Evolutionary conservation across 2,329 filamentous ascomycete genomes (phyloP).

Genomic region (Thelonectria olida): DNA sequence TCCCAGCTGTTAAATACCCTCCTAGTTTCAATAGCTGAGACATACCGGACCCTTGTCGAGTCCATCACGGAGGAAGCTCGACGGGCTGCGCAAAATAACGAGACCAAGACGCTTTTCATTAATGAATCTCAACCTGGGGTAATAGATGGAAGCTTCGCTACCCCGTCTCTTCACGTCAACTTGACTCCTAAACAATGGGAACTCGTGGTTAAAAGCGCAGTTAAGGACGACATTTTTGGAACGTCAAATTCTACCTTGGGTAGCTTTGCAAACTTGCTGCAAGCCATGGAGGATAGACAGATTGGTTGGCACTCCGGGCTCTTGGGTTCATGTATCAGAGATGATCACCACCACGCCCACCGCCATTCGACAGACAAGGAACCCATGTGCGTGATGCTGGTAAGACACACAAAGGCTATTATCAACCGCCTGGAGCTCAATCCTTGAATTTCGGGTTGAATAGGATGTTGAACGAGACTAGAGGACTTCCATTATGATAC

Average conservation of each 20-base stretch:
- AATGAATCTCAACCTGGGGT: conserved; percentile 11
- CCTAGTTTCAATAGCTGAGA: conserved; percentile 36
- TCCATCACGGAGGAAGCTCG: conserved; percentile 33
- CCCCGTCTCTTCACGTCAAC: conserved; percentile 18
- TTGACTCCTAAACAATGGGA: conserved; percentile 32
- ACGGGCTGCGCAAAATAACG: conserved; percentile 24
- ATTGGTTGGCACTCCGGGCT: conserved; percentile 35
- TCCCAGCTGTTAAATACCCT: conserved; percentile 37
- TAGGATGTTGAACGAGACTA: too few species aligned
- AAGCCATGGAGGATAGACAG: conserved; percentile 39
- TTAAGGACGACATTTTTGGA: conserved; percentile 34
- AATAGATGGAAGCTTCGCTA: neutral
- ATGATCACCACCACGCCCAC: conserved; percentile 13
- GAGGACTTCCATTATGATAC: too few species aligned
- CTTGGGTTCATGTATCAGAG: neutral
- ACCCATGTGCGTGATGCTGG: conserved; percentile 34
- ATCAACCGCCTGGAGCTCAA: conserved; percentile 18
- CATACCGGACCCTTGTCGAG: conserved; percentile 33
- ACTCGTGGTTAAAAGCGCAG: conserved; percentile 27
- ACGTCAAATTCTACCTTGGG: neutral
- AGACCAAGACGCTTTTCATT: conserved; percentile 28
- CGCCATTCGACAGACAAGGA: conserved; percentile 31
- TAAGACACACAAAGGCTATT: conserved; percentile 36
- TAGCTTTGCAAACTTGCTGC: conserved; percentile 27
- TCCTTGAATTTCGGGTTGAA: too few species aligned